These are phyloP conservation scores for Xerocomus amazonicus DNA, from an alignment of 1,284 basidiomycete genomes.

Conservation along the genomic window DNA sequence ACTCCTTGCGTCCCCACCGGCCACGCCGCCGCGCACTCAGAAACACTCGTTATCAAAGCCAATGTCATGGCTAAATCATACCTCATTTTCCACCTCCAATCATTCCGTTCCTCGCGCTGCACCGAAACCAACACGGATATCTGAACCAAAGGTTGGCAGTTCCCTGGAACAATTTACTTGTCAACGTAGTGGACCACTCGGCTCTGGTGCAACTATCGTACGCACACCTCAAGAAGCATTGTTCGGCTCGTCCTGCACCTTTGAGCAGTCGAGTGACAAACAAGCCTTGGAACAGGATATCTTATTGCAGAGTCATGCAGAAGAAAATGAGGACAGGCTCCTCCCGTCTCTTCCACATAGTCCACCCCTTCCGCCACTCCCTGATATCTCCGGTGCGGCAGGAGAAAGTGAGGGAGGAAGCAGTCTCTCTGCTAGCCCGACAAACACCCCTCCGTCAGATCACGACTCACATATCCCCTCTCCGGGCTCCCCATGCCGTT, in stretches of 20 bases:
- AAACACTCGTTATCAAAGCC: conserved; percentile 32
- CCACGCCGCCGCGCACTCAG: conserved; percentile 26
- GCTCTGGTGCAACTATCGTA: conserved; percentile 65
- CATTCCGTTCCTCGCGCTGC: conserved; percentile 28
- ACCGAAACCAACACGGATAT: conserved; percentile 51
- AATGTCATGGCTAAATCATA: conserved; percentile 31
- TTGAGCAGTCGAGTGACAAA: conserved; percentile 10
- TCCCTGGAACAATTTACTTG: conserved; percentile 44
- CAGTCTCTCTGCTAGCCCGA: conserved; percentile 20
- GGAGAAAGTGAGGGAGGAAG: conserved; percentile 15
- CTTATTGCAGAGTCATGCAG: conserved; percentile 16
- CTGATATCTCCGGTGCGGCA: conserved; percentile 16
- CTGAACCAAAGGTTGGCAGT: conserved; percentile 56
- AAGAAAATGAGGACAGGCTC: conserved; percentile 28
- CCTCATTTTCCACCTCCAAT: conserved; percentile 23
- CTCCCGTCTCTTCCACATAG: conserved; percentile 39
- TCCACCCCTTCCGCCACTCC: conserved; percentile 57
- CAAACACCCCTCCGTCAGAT: conserved; percentile 20
- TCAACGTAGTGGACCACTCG: conserved; percentile 49
- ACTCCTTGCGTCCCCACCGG: conserved; percentile 25
- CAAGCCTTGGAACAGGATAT: conserved; percentile 18
- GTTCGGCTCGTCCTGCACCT: conserved; percentile 14
- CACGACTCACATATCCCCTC: conserved; percentile 34
- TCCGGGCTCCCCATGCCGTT: conserved; percentile 37
- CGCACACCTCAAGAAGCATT: conserved; percentile 74